phyloP scores from a whole-genome alignment of 805 yeast species.

The Candida ponderosae region DNA sequence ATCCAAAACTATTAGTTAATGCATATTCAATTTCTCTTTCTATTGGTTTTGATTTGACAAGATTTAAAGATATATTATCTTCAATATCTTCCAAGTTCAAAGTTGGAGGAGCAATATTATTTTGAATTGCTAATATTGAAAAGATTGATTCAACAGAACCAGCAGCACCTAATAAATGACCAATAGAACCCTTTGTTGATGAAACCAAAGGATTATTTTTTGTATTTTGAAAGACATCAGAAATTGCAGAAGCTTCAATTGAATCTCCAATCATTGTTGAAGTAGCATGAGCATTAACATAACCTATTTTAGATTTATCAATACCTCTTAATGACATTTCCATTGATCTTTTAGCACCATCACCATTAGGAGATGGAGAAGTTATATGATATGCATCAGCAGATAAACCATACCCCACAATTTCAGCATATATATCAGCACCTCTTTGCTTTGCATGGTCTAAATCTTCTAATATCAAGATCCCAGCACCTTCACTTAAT shows the following conservation, averaged over 20 bases:
- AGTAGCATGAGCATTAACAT: slow-evolving; percentile 95
- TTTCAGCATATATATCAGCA: slow-evolving; percentile 67
- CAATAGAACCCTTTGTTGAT: slow-evolving; percentile 87
- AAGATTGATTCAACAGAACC: slow-evolving; percentile 90
- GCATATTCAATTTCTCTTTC: slow-evolving; percentile 45
- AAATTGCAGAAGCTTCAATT: slow-evolving; percentile 77
- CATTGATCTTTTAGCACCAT: slow-evolving; percentile 85
- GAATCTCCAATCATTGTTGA: slow-evolving; percentile 84
- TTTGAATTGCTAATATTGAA: slow-evolving; percentile 56
- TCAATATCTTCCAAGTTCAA: slow-evolving; percentile 50
- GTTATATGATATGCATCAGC: slow-evolving; percentile 94
- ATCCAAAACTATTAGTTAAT: slow-evolving; percentile 87
- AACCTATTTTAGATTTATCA: slow-evolving; percentile 46
- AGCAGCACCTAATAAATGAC: slow-evolving; percentile 93
- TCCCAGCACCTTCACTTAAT: slow-evolving; percentile 88
- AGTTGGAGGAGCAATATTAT: slow-evolving; percentile 68
- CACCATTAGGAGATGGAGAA: slow-evolving; percentile 76
- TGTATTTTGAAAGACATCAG: slow-evolving; percentile 35
- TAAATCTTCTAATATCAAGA: slow-evolving; percentile 65
- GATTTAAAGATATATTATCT: slow-evolving; percentile 42
- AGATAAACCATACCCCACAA: slow-evolving; percentile 81
- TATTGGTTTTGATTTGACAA: slow-evolving; percentile 41
- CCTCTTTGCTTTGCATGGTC: slow-evolving; percentile 68
- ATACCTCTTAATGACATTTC: slow-evolving; percentile 53
- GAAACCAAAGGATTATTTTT: slow-evolving; percentile 45